Evolutionary conservation across 371 early-diverging fungal genomes (phyloP).

Genomic region (Smittium mucronatum): DNA sequence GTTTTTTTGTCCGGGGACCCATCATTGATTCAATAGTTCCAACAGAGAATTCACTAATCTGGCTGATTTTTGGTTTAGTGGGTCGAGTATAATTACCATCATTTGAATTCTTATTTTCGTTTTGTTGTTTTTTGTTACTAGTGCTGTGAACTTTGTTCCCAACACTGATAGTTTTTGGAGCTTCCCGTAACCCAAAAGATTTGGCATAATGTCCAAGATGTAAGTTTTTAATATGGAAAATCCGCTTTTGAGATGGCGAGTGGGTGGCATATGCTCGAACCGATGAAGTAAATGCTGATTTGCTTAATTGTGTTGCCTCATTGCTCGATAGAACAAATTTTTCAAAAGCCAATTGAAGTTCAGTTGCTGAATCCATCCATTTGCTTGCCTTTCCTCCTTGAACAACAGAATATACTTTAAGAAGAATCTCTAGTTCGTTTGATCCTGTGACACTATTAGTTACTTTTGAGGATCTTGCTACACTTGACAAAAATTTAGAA

Average conservation of each 20-base stretch:
- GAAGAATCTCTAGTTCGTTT: not conserved
- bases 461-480: constrained; percentile 30
- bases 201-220: constrained; percentile 94
- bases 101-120: not conserved
- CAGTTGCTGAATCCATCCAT: constrained; percentile 51
- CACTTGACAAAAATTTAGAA: constrained; percentile 26
- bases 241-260: constrained; percentile 56
- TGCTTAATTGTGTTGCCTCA: constrained; percentile 23
- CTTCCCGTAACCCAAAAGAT: constrained; percentile 83
- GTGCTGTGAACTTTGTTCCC: constrained; percentile 16
- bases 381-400: constrained; percentile 42
- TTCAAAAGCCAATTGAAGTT: constrained; percentile 27
- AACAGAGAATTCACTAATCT: constrained; percentile 41
- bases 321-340: constrained; percentile 22
- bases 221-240: constrained; percentile 83
- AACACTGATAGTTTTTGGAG: constrained; percentile 39
- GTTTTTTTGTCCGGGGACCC: not conserved
- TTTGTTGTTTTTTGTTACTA: constrained; percentile 38
- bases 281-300: constrained; percentile 67
- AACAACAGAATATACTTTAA: constrained; percentile 22
- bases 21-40: constrained; percentile 14
- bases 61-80: constrained; percentile 37
- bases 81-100: constrained; percentile 19
- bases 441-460: constrained; percentile 17
- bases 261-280: constrained; percentile 92